Evolutionary conservation across 768 basidiomycete genomes (phyloP), one percentile per base, ranked within the genome.

Genomic region (Auricularia sp.): DNA sequence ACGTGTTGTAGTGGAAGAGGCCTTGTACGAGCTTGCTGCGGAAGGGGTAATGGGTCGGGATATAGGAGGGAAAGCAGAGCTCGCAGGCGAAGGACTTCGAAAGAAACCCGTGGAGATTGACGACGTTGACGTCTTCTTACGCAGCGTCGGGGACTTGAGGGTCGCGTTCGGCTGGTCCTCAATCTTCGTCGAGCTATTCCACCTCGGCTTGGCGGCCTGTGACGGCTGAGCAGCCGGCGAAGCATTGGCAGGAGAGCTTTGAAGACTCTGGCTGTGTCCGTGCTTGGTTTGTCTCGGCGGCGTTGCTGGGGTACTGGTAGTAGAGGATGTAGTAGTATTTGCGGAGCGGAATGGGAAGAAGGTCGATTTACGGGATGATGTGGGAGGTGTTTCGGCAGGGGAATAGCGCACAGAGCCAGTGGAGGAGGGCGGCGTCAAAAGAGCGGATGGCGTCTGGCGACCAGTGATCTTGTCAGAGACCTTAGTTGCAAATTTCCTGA

Each of bases 171-270:
- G 77, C 61, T 86, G 87, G 18, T 76, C 68, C 59, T 84, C 78
- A n/a, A 93, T 80, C 70, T 79, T 90, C 1, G 90, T 92, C 3
- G 90, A 93, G 67, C 86, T 81, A 70, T 93, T 93, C 91, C 91
- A 93, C 39, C 74, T 77, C 66, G 84, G 85, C 68, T 83, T 82
- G 39, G 47, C 47, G 18, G 47, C 11, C 47, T 51, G 14, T 10
- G 18, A 10, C 39, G 88, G 85, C 4, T 87, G 85, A 11, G 85
- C 81, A 29, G 88, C 86, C 18, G 89, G 88, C 0, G 87, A 51
- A 3, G 47, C 18, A 6, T 16, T 51, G 47, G 47, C 47, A 18
- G 47, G 47, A 6, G 47, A 51, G 21, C 21, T 51, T 18, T 51
- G 89, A 59, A 87, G 75, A 66, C 88, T 91, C 51, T 83, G 83